Percentiles rank a stretch among this genome's conserved stretches.
These are phyloP conservation scores for Lagerstroemia speciosa DNA, from an alignment of 345 rosid species.

Conservation along the genomic window DNA sequence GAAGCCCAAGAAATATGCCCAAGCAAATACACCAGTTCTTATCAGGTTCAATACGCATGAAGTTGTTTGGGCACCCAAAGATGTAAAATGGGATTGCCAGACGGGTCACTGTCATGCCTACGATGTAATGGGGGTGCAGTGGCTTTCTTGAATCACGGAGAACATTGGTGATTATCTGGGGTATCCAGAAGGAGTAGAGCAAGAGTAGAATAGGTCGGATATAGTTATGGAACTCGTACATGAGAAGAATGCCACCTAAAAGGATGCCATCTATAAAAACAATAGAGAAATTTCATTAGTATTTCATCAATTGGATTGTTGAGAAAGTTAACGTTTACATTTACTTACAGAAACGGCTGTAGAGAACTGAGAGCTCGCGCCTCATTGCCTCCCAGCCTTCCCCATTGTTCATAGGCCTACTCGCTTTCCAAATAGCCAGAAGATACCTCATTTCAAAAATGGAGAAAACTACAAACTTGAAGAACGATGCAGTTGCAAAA, in stretches of 20 bases:
- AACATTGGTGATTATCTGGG: conserved; percentile 75
- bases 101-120: conserved; percentile 88
- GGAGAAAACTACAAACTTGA: conserved; percentile 97
- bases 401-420: conserved; percentile 74
- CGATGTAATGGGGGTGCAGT: conserved; percentile 83
- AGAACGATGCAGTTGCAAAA: conserved; percentile 96
- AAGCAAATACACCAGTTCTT: conserved; percentile 70
- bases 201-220: conserved; percentile 70
- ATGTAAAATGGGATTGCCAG: conserved; percentile 75
- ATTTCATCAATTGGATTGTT: no score
- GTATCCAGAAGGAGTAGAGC: conserved; percentile 91
- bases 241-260: conserved; percentile 88
- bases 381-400: conserved; percentile 99
- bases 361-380: conserved; percentile 86
- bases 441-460: conserved; percentile 99
- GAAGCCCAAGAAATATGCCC: conserved; percentile 59
- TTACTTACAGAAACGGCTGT: conserved; percentile 95
- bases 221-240: conserved; percentile 86
- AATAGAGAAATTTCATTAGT: background rate
- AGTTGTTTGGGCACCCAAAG: conserved; percentile 91
- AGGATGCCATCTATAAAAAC: conserved; percentile 88
- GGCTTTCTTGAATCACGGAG: conserved; percentile 92
- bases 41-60: conserved; percentile 87
- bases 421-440: conserved; percentile 96
- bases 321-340: conserved; percentile 2